phyloP scores from a whole-genome alignment of 768 basidiomycete species.

The Hericium erinaceus region DNA sequence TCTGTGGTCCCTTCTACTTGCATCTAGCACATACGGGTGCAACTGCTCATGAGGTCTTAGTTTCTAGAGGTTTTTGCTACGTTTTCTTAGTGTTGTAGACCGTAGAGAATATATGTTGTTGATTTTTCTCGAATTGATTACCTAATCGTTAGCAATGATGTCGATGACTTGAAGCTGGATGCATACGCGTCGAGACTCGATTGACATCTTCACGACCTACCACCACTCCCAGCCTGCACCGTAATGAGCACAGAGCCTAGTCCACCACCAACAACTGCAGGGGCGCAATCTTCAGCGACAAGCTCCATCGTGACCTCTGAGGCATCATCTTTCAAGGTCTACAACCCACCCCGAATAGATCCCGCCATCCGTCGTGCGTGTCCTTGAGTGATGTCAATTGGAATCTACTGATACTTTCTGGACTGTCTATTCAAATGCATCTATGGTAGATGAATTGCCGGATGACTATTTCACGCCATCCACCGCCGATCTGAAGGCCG shows the following conservation, averaged over 20 bases:
- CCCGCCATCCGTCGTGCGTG: background rate
- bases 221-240: too few relatives aligned
- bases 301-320: background rate
- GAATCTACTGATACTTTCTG: background rate
- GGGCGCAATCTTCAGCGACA: background rate
- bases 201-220: too few relatives aligned
- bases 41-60: too few relatives aligned
- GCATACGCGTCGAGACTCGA: too few relatives aligned
- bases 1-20: too few relatives aligned
- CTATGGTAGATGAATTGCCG: slow-evolving; percentile 32
- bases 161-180: too few relatives aligned
- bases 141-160: too few relatives aligned
- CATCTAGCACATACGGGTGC: too few relatives aligned
- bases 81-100: too few relatives aligned
- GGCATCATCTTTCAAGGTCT: background rate
- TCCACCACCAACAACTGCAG: background rate
- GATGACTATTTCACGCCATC: slow-evolving; percentile 73
- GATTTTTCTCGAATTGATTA: too few relatives aligned
- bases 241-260: background rate
- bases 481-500: slow-evolving; percentile 56
- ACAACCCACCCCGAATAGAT: background rate
- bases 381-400: background rate
- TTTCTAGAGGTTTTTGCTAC: too few relatives aligned
- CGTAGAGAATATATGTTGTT: too few relatives aligned
- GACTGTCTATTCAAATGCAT: background rate